Evolutionary conservation across 192 early-diverging fungal species (phyloP), one percentile per base, ranked within the genome.

Genomic region (Podila clonocystis): DNA sequence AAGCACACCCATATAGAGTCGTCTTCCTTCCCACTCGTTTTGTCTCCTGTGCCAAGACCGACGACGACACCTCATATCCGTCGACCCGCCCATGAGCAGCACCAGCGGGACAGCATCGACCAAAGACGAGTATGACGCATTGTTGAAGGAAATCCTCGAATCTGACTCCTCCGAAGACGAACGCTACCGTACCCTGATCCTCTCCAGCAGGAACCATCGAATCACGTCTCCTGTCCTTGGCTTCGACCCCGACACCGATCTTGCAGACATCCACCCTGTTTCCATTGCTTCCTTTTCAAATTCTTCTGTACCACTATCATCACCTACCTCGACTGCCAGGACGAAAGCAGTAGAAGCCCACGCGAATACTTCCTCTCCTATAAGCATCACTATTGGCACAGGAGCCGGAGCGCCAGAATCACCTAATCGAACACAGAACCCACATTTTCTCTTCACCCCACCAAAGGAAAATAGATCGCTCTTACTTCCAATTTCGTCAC

Each of bases 141-240:
- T 88, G 48, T 67, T 88, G 41, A 86, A 85, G 78, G 85, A 88
- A 74, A 85, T 88, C 20, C 63, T 88, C 61, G 85, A 86, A 82
- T 82, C 86, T 63, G 73, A 77, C 41, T 83, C 82, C 64, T 84
- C 84, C 65, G 83, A 85, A 66, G 87, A 86, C 63, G 82, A 84
- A 65, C 76, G 64, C 60, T 59, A 57, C 50, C 65, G 50, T 36
- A 15, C 33, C 30, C 68, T 70, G 58, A 65, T 62, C 63, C 68
- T 77, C 64, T 26, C 68, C 48, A 69, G 67, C 52, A 64, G 74
- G 67, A 61, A 63, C 57, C 62, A 48, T 17, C 13, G 28, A 11
- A 9, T 48, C 6, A 15, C 68, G 13, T 26, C 62, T 17, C 36
- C 49, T 17, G 30, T 26, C n/a, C 62, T 67, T 31, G 65, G 30